phyloP scores from a whole-genome alignment of 352 stramenopile species.

The Globisporangium paddicum region DNA sequence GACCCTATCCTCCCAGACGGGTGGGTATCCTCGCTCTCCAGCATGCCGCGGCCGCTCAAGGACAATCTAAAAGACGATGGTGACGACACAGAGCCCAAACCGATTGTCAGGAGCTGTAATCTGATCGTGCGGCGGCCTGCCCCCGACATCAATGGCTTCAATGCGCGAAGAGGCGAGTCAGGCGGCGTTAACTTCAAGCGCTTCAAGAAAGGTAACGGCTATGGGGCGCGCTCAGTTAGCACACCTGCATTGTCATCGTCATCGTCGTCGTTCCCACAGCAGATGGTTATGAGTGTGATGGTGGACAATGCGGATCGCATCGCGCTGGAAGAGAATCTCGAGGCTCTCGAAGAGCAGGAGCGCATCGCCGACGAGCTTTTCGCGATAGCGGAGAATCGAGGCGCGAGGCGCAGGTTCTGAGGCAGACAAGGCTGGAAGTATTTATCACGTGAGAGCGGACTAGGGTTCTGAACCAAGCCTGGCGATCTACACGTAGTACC shows the following conservation, averaged over 20 bases:
- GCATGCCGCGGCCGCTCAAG: not conserved
- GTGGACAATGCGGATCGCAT: conserved; percentile 58
- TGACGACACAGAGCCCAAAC: conserved; percentile 27
- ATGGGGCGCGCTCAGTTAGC: conserved; percentile 30
- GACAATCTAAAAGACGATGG: conserved; percentile 17
- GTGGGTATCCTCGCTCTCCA: conserved; percentile 30
- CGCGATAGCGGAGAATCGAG: conserved; percentile 67
- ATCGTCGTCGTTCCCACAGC: conserved; percentile 44
- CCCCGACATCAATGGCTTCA: not conserved
- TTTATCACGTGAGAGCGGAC: conserved; percentile 1
- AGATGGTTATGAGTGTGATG: conserved; percentile 54
- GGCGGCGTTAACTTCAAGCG: conserved; percentile 68
- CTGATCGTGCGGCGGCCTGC: conserved; percentile 43
- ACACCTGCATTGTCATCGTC: not conserved
- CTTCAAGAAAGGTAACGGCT: conserved; percentile 78
- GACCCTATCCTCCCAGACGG: not conserved
- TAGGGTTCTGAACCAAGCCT: not conserved
- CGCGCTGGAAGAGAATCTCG: conserved; percentile 53
- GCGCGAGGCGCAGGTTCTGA: conserved; percentile 43
- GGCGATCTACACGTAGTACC: too few relatives aligned
- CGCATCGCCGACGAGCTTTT: conserved; percentile 83
- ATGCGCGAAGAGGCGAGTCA: conserved; percentile 1
- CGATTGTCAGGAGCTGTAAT: conserved; percentile 41
- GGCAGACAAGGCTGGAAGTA: not conserved
- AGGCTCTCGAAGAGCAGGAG: conserved; percentile 74